These are phyloP conservation scores for Salisapilia sapeloensis DNA, from an alignment of 352 stramenopile genomes.

Conservation along the genomic window DNA sequence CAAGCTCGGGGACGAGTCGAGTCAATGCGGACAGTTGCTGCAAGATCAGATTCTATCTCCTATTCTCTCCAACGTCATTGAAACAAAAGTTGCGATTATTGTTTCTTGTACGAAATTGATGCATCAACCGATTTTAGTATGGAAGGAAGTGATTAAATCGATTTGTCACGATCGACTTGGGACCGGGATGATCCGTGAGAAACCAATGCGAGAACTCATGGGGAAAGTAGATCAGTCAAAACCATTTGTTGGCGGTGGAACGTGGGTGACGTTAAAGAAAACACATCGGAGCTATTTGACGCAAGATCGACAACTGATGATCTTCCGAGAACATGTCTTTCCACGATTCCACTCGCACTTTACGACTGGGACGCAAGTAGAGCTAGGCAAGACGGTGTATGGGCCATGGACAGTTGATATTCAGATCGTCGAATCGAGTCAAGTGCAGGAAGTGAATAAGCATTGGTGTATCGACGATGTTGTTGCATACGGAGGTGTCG, in stretches of 20 bases:
- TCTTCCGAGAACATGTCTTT: conserved; percentile 72
- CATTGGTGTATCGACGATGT: conserved; percentile 32
- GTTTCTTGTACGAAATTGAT: conserved; percentile 33
- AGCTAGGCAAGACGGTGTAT: conserved; percentile 15
- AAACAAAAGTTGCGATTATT: conserved; percentile 53
- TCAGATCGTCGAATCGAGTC: conserved; percentile 3
- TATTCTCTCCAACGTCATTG: conserved; percentile 36
- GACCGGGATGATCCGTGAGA: conserved; percentile 74
- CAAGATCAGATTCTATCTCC: conserved; percentile 29
- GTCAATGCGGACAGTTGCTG: conserved; percentile 55
- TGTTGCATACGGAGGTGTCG: conserved; percentile 20
- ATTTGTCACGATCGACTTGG: conserved; percentile 69
- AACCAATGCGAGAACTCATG: conserved; percentile 60
- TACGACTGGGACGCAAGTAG: conserved; percentile 5
- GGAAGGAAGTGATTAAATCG: conserved; percentile 72
- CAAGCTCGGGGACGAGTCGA: conserved; percentile 60
- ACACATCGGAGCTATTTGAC: conserved; percentile 63
- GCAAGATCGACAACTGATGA: conserved; percentile 34
- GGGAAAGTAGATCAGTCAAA: conserved; percentile 38
- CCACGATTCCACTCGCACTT: conserved; percentile 11
- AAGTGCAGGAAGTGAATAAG: conserved; percentile 6
- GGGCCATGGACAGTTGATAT: conserved; percentile 34
- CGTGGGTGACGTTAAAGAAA: conserved; percentile 79
- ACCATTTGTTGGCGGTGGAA: conserved; percentile 14
- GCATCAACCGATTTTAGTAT: conserved; percentile 66